These are phyloP conservation scores for Coemansia erecta DNA, from an alignment of 192 early-diverging fungal species.

Conservation along the genomic window DNA sequence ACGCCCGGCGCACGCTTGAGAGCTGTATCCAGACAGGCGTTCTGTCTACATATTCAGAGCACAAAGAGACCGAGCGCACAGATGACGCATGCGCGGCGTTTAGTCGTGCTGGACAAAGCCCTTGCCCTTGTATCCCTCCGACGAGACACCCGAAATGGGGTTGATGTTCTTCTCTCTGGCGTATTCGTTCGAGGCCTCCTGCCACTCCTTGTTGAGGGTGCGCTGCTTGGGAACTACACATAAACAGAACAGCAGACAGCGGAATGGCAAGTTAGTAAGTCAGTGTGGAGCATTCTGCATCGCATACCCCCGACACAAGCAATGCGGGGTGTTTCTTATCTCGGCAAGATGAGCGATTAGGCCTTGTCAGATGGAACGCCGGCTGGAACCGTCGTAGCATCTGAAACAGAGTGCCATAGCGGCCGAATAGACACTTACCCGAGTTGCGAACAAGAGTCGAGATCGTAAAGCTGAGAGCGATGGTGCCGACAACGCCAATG, in stretches of 20 bases:
- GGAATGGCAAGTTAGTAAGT: neutral
- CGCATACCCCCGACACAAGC: neutral
- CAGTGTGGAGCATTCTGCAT: no score
- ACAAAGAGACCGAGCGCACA: neutral
- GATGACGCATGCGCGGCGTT: conserved; percentile 1
- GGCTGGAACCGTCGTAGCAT: no score
- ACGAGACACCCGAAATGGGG: conserved; percentile 76
- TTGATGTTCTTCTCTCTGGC: conserved; percentile 68
- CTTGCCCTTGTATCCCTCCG: conserved; percentile 74
- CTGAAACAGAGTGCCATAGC: neutral
- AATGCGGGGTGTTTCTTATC: neutral
- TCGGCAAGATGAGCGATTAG: neutral
- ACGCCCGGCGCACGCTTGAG: neutral
- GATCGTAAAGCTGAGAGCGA: conserved; percentile 55
- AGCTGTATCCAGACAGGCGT: no score
- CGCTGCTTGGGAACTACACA: conserved; percentile 60
- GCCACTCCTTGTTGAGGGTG: conserved; percentile 80
- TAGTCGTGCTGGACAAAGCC: conserved; percentile 60
- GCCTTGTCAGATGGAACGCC: no score
- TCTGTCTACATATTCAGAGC: neutral
- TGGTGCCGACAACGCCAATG: conserved; percentile 59
- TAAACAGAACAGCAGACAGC: neutral
- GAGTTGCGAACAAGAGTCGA: conserved; percentile 60
- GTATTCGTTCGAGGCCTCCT: conserved; percentile 77
- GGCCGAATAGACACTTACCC: conserved; percentile 30